Percentiles rank a stretch among this genome's conserved stretches.
phyloP scores from a whole-genome alignment of 305 asterid species.

The Fraxinus floribunda region DNA sequence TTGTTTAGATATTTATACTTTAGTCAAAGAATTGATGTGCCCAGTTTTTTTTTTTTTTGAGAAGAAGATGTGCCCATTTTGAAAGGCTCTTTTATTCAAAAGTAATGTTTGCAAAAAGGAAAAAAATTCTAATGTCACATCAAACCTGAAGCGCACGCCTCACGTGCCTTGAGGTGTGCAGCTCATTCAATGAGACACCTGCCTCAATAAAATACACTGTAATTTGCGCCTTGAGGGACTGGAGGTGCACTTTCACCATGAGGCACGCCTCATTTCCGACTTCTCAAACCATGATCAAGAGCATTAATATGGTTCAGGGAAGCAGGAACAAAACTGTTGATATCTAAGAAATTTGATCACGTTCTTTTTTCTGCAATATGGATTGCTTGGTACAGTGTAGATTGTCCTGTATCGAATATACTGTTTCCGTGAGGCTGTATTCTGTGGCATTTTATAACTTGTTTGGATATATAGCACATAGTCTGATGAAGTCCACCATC shows the following conservation, averaged over 20 bases:
- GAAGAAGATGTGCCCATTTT: background rate
- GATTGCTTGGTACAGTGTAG: background rate
- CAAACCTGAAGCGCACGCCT: background rate
- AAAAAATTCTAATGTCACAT: background rate
- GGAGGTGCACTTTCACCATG: background rate
- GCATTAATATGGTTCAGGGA: background rate
- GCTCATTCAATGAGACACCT: background rate
- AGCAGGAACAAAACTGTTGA: background rate
- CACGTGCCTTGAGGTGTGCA: background rate
- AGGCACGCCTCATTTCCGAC: background rate
- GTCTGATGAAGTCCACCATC: background rate
- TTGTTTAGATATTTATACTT: background rate
- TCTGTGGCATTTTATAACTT: background rate
- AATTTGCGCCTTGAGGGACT: background rate
- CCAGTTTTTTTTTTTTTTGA: background rate
- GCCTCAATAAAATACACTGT: background rate
- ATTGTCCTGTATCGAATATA: background rate
- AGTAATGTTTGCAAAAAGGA: background rate
- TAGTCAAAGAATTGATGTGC: background rate
- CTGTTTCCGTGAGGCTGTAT: background rate
- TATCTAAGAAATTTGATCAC: background rate
- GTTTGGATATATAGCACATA: background rate
- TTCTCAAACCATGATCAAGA: background rate
- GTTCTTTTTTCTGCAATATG: background rate
- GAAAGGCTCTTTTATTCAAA: background rate